These are phyloP conservation scores for Rubus idaeus DNA, from an alignment of 306 rosid genomes.

Conservation along the genomic window DNA sequence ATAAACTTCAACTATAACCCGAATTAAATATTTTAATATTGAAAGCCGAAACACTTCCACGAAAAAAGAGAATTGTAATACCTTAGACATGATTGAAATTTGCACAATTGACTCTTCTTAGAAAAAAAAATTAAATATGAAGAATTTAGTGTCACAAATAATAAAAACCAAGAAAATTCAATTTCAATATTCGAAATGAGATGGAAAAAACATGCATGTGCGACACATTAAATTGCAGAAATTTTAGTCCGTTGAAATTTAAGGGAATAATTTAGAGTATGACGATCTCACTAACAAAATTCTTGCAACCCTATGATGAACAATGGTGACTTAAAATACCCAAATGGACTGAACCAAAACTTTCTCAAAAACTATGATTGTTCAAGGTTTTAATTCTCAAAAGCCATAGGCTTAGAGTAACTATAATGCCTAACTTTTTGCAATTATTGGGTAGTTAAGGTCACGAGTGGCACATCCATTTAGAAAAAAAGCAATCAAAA, in stretches of 20 bases:
- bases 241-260: background rate
- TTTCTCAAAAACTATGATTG: background rate
- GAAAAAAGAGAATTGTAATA: background rate
- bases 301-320: background rate
- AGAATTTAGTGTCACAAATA: background rate
- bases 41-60: fast-evolving
- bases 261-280: background rate
- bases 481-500: background rate
- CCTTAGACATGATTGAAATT: too few relatives aligned
- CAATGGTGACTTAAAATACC: background rate
- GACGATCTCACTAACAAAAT: background rate
- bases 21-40: background rate
- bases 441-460: conserved; percentile 5
- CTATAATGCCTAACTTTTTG: background rate
- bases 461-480: background rate
- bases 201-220: background rate
- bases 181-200: background rate
- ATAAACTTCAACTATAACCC: background rate
- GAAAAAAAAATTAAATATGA: too few relatives aligned
- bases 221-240: background rate
- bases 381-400: background rate
- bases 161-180: background rate
- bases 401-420: background rate
- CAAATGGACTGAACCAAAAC: background rate
- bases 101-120: too few relatives aligned